Base-by-base conservation (phyloP, 441 rosid species). In the Arabidopsis hybrid region DNA sequence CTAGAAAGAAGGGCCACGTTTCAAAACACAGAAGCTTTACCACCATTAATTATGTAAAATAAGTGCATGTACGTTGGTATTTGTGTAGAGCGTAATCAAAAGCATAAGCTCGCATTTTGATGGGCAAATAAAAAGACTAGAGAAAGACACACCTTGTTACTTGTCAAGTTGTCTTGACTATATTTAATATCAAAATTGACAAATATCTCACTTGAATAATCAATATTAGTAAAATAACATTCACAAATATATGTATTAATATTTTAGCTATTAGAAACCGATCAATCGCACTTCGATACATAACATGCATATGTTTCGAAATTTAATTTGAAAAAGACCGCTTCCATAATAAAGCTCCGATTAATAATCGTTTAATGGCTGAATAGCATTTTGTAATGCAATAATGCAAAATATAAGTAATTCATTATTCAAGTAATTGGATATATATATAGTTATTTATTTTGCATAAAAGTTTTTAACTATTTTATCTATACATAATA, bases 91-190 rank as follows among this genome's bases (percentile, higher is more conserved):
- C 32, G 34, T 72, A 78, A 72, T 67, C 74, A 72, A 78, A 78
- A 78, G 78, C 78, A 73, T 67, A 78, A 78, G 71, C 81, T 56
- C 81, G 78, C 47, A 62, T 72, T 73, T 72, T 78, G 2, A 78
- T 62, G 78, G 49, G 17, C 29, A 61, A 60, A 73, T 73, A 73
- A 67, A 73, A 78, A 21, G 78, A 62, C 74, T 68, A 68, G 81
- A 78, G 81, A 78, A 72, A 72, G 60, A 72, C 65, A 61, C 66
- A 78, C 77, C 77, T 60, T 78, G 77, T 26, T 67, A 46, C 67
- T 72, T 72, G 42, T 72, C 59, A 70, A 39, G 8, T 72, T 72
- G 42, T 72, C 59, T 57, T 47, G 8, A 62, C 65, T 46, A 16
- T 6, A 40, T 68, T 74, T 75, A 67, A 56, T 31, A 31, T 31